These are phyloP conservation scores for Trichoderma endophyticum DNA, from an alignment of 2,329 filamentous ascomycete species.

Conservation along the genomic window DNA sequence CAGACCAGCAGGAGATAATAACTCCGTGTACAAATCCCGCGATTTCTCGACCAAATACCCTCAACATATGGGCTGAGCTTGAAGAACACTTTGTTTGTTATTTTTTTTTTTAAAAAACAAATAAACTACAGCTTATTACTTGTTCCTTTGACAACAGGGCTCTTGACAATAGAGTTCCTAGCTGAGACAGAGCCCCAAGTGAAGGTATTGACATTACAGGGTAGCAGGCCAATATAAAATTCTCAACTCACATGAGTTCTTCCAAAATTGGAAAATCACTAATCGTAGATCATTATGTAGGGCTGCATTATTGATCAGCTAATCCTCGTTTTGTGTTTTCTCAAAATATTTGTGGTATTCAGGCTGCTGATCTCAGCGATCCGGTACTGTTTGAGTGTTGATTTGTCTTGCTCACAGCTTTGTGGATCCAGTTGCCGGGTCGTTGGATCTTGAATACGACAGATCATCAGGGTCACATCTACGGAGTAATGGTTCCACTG, in stretches of 20 bases:
- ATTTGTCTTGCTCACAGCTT: neutral
- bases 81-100: neutral
- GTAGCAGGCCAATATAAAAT: neutral
- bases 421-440: neutral
- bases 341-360: neutral
- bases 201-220: neutral
- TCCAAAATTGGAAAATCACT: neutral
- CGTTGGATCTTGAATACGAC: neutral
- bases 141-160: neutral
- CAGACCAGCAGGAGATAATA: neutral
- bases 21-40: neutral
- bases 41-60: neutral
- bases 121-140: neutral
- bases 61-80: neutral
- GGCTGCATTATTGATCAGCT: neutral
- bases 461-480: neutral
- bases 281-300: neutral
- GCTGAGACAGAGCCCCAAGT: neutral
- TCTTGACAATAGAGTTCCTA: neutral
- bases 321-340: neutral
- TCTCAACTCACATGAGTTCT: neutral
- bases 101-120: neutral
- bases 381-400: neutral
- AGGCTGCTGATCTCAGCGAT: neutral
- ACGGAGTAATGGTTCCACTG: no score